Base-by-base conservation (phyloP, 148 eudicot species). In the Persicaria tinctoria region DNA sequence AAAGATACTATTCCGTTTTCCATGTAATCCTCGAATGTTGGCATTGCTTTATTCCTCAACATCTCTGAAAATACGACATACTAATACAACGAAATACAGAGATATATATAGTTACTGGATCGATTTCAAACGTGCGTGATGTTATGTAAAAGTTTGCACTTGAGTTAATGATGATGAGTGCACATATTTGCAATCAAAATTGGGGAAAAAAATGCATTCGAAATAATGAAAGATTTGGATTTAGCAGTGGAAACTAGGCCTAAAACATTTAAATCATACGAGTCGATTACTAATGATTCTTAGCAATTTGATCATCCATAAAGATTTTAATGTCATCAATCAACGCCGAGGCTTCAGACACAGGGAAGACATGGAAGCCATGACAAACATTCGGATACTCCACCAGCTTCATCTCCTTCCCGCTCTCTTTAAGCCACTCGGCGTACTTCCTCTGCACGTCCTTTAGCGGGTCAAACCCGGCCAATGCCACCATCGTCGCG, bases 11-110 rank as follows among this genome's bases (percentile, higher is more conserved):
- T 82, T 38, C 77, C 96, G 74, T 91, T 94, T 74, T 18, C 83
- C 97, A 94, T 85, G 73, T 94, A 94, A 73, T 89, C 97, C 49
- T 82, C 88, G 78, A 90, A 74, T 68, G 91, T 81, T 64, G 96
- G 96, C 78, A 85, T 71, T 10, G 80, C 75, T 11, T 79, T 81
- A 44, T 84, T 85, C 73, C 83, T 78, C 10, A 51, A 18, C 88
- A 89, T 85, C 81, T 88, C 87, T 70, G 93, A 74, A 83, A 90
- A 66, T 84, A n/a, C n/a, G n/a, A n/a, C n/a, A n/a, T n/a, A n/a
- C n/a, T n/a, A n/a, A n/a, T n/a, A n/a, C n/a, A n/a, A n/a, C n/a
- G n/a, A n/a, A n/a, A n/a, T n/a, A n/a, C n/a, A n/a, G n/a, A n/a
- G n/a, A n/a, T n/a, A n/a, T n/a, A n/a, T n/a, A n/a, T n/a, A n/a